phyloP scores from a whole-genome alignment of 768 basidiomycete genomes.

The Lyophyllum atratum region DNA sequence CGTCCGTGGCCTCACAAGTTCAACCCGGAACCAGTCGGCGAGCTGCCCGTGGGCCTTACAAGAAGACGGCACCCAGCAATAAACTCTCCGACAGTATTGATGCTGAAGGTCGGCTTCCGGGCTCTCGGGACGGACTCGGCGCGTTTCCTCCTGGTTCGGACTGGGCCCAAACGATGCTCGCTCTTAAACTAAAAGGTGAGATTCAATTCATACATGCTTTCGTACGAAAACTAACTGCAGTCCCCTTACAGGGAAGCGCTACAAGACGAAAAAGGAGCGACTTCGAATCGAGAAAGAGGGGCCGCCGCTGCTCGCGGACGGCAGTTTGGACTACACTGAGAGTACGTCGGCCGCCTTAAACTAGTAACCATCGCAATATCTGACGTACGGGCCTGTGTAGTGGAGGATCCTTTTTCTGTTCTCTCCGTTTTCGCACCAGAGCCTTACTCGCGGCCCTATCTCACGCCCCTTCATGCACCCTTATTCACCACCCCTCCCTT shows the following conservation, averaged over 20 bases:
- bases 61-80: constrained; percentile 35
- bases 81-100: constrained; percentile 54
- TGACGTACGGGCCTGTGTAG: constrained; percentile 33
- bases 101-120: constrained; percentile 71
- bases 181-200: constrained; percentile 73
- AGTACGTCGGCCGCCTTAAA: constrained; percentile 43
- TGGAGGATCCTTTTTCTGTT: constrained; percentile 78
- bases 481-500: constrained; percentile 12
- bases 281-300: constrained; percentile 77
- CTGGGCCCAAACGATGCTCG: constrained; percentile 72
- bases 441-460: constrained; percentile 50
- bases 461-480: constrained; percentile 59
- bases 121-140: constrained; percentile 74
- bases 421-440: constrained; percentile 67
- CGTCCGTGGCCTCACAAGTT: constrained; percentile 45
- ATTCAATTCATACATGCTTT: not conserved
- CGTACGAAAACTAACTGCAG: not conserved
- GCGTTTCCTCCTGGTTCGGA: constrained; percentile 71
- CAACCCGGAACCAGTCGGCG: constrained; percentile 41
- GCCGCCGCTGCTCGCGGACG: constrained; percentile 69
- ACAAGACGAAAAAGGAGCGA: constrained; percentile 81
- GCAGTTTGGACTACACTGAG: constrained; percentile 76
- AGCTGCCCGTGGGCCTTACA: constrained; percentile 55
- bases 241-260: constrained; percentile 59
- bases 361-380: not conserved